Evolutionary conservation across 768 basidiomycete genomes (phyloP).

Genomic region (Holtermanniella nyarrowii): DNA sequence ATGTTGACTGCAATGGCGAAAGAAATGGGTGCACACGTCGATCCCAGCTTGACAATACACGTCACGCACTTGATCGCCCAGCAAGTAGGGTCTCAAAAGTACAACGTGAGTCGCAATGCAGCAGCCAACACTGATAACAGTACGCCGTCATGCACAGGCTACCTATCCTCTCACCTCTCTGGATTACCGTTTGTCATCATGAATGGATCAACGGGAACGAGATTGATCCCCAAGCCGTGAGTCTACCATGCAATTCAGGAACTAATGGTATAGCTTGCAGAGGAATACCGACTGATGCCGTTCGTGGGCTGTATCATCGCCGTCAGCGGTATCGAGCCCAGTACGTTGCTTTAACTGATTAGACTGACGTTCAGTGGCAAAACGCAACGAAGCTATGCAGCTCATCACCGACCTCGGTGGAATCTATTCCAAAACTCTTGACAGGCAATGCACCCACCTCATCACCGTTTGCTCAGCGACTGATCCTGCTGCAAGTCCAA

Average conservation of each 20-base stretch:
- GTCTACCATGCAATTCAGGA: slow-evolving; percentile 7
- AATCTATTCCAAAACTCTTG: slow-evolving; percentile 60
- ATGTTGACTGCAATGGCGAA: slow-evolving; percentile 63
- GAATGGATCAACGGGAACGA: slow-evolving; percentile 74
- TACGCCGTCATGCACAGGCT: slow-evolving; percentile 71
- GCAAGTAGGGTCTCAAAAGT: slow-evolving; percentile 76
- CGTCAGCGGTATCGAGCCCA: slow-evolving; percentile 62
- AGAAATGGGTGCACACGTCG: slow-evolving; percentile 65
- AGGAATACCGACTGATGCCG: slow-evolving; percentile 55
- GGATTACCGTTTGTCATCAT: slow-evolving; percentile 62
- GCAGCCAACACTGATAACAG: slow-evolving; percentile 42
- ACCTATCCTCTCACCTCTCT: slow-evolving; percentile 66
- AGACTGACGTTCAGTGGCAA: slow-evolving; percentile 36
- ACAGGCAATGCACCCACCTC: slow-evolving; percentile 74
- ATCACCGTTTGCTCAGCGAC: slow-evolving; percentile 53
- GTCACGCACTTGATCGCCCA: slow-evolving; percentile 80
- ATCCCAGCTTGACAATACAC: slow-evolving; percentile 64
- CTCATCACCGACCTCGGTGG: slow-evolving; percentile 56
- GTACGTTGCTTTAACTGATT: slow-evolving; percentile 22
- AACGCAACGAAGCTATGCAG: slow-evolving; percentile 56
- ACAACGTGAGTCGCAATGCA: slow-evolving; percentile 48
- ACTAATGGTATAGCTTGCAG: slow-evolving; percentile 47
- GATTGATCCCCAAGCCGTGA: slow-evolving; percentile 56
- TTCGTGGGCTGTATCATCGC: slow-evolving; percentile 64
- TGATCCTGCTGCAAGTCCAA: slow-evolving; percentile 47